Evolutionary conservation across 2,329 filamentous ascomycete genomes (phyloP), one percentile per base, ranked within the genome.

Genomic region (Mariannaea sp.): DNA sequence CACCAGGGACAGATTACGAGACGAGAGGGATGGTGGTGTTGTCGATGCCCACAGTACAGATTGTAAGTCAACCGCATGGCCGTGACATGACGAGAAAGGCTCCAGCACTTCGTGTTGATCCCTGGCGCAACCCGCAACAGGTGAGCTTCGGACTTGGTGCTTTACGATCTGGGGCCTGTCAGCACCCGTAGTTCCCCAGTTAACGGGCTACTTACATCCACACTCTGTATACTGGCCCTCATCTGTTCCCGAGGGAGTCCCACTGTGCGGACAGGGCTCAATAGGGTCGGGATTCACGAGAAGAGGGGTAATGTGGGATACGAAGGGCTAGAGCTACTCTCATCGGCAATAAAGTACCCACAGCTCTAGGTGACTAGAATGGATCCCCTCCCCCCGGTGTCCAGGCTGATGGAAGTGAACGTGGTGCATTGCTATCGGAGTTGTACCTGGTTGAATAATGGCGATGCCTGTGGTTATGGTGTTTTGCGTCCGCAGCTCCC

Each of bases 231-330:
- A n/a, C n/a, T n/a, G n/a, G n/a, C n/a, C n/a, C n/a, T n/a, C n/a
- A n/a, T n/a, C n/a, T n/a, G n/a, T n/a, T n/a, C n/a, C n/a, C n/a
- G n/a, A n/a, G n/a, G n/a, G n/a, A n/a, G n/a, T n/a, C n/a, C n/a
- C n/a, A n/a, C n/a, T n/a, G n/a, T n/a, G n/a, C 39, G 14, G 29
- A 10, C 42, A 36, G 29, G 6, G 42, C 27, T 48, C 50, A 44
- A 48, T 38, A 53, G 26, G 38, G 50, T n/a, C 38, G 30, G 50
- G 19, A 26, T 29, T 35, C 27, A 43, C 29, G 36, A 48, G 32
- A 48, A 42, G 42, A 54, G 45, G 45, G 51, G 22, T 33, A 43
- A n/a, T 20, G 39, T 20, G 51, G 24, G 40, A 54, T 54, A 54
- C 51, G 51, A n/a, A 54, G 40, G 24, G 38, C 38, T 39, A 14